Conservation (phyloP, 345 rosid genomes). For the Rhodomyrtus tomentosa region DNA sequence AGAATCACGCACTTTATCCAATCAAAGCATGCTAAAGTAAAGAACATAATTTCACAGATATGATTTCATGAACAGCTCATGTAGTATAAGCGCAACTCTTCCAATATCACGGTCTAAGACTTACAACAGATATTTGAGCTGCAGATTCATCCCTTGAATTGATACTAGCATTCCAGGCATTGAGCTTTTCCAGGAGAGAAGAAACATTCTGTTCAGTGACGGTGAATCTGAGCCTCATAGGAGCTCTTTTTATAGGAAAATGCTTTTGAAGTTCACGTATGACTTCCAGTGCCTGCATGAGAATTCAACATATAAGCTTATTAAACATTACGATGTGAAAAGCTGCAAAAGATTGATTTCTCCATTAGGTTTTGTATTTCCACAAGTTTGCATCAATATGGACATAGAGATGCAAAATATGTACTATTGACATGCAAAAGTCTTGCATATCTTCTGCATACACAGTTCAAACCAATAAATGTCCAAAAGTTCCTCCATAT, state of each 20-base stretch:
- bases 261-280: constrained; percentile 92
- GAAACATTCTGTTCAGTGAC: constrained; percentile 30
- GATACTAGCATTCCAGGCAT: constrained; percentile 48
- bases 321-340: neutral
- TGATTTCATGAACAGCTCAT: neutral
- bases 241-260: constrained; percentile 86
- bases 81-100: neutral
- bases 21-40: neutral
- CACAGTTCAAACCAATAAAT: neutral
- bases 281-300: constrained; percentile 71
- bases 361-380: neutral
- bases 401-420: neutral
- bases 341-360: neutral
- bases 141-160: constrained; percentile 72
- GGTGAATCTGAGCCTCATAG: constrained; percentile 72
- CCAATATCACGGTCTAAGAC: constrained; percentile 5
- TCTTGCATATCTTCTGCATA: neutral
- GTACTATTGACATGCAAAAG: too few species aligned
- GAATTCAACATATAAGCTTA: neutral
- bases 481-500: neutral
- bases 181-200: constrained; percentile 48
- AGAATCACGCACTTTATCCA: neutral
- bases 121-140: constrained; percentile 60
- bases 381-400: neutral
- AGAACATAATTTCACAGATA: neutral